These are phyloP conservation scores for Septoria linicola DNA, from an alignment of 2,329 filamentous ascomycete genomes.

Conservation along the genomic window DNA sequence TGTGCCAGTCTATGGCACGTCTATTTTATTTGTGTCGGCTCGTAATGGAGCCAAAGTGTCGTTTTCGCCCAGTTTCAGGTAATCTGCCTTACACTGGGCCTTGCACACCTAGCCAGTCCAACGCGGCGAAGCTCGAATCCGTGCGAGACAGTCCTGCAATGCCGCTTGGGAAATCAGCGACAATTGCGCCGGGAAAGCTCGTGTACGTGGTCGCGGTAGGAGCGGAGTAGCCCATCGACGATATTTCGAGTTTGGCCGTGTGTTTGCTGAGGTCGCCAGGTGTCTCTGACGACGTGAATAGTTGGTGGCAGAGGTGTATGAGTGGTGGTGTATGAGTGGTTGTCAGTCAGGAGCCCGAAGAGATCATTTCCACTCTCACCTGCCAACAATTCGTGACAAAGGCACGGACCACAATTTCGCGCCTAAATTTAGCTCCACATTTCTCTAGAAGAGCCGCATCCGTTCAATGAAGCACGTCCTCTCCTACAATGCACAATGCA, in stretches of 20 bases:
- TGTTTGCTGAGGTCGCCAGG: constrained; percentile 19
- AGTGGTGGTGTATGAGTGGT: constrained; percentile 2
- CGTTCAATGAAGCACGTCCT: no score
- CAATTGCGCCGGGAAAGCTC: constrained; percentile 38
- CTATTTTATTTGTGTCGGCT: constrained; percentile 1
- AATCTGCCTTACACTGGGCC: constrained; percentile 44
- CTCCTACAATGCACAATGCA: no score
- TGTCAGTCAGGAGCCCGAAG: constrained; percentile 7
- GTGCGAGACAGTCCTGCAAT: constrained; percentile 37
- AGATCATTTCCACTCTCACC: constrained; percentile 5
- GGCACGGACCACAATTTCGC: no score
- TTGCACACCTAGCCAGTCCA: constrained; percentile 49
- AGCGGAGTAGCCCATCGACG: constrained; percentile 49
- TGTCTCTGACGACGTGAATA: constrained; percentile 15
- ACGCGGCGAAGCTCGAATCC: constrained; percentile 49
- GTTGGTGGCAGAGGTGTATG: not conserved
- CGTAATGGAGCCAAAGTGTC: constrained; percentile 5
- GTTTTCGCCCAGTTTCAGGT: constrained; percentile 56
- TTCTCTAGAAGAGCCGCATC: no score
- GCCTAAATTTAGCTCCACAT: no score
- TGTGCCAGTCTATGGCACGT: constrained; percentile 8
- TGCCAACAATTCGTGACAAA: not conserved
- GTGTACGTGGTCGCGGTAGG: constrained; percentile 36
- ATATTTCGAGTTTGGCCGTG: constrained; percentile 3
- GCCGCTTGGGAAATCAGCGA: constrained; percentile 38